Evolutionary conservation across 2,329 filamentous ascomycete genomes (phyloP), one percentile per base, ranked within the genome.

Genomic region (Exserohilum rostratum): DNA sequence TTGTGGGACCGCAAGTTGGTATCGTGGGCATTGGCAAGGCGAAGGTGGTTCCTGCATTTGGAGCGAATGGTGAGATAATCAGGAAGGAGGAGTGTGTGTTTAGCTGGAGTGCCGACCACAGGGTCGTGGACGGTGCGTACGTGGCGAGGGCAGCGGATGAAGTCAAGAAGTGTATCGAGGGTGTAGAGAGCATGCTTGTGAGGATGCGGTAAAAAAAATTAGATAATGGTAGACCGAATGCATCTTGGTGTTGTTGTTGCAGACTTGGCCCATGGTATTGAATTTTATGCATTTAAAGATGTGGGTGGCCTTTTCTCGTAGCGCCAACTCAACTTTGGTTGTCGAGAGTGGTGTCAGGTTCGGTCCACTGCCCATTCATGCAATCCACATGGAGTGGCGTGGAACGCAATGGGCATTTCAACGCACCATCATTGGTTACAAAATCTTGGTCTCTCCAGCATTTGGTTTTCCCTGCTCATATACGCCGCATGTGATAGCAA

Each of bases 81-180:
- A 87, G 85, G 77, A 90, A 87, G 74, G 88, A 96, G 69, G 84
- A 96, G 57, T 88, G 89, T 72, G 92, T 96, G 71, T 91, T 98
- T 66, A 98, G 93, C 77, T 98, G 93, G 93, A 93, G 90, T 74
- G 93, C 93, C 5, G 93, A 98, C 76, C 95, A 99, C 77, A 83
- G 95, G 17, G 90, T 98, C 49, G 87, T 98, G 42, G 95, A 99
- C 76, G 95, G 95, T 2, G 93, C 93, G 42, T 96, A 93, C 56
- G 91, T 96, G 85, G 95, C 95, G 17, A 84, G 93, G 63, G 93
- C 93, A 73, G 92, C 91, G 11, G 91, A 93, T 67, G 83, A 89
- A 58, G 90, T 98, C 18, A 86, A 87, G 65, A 81, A 82, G 46
- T 86, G 90, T 64, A 84, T 98, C 34, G 93, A 98, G 78, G 86